phyloP scores from a whole-genome alignment of 139 green algal genomes.

The Eudorina sp. region DNA sequence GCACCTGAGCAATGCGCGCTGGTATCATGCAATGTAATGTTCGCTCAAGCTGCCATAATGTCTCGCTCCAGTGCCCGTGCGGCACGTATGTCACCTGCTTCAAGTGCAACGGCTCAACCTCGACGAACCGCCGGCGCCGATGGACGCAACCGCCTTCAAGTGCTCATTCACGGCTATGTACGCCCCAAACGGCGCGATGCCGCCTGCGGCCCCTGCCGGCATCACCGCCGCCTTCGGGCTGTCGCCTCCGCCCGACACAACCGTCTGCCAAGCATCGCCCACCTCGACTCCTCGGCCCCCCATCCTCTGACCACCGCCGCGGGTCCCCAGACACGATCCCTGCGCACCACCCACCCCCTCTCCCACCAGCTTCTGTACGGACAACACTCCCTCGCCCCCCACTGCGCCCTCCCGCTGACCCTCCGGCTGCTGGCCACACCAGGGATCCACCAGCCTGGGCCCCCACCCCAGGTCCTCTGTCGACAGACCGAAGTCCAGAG shows the following conservation, averaged over 20 bases:
- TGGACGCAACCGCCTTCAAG: neutral
- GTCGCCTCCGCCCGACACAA: neutral
- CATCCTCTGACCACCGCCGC: neutral
- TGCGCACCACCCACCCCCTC: neutral
- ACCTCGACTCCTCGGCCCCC: too few species aligned
- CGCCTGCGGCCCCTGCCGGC: neutral
- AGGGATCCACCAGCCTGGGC: neutral
- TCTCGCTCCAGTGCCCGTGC: too few species aligned
- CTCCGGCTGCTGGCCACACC: neutral
- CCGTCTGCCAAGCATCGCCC: neutral
- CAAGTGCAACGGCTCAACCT: conserved; percentile 32
- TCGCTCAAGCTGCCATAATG: too few species aligned
- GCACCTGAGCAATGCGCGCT: too few species aligned
- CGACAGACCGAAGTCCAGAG: neutral
- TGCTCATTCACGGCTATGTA: neutral
- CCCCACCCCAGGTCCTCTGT: neutral
- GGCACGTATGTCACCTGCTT: neutral
- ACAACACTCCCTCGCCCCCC: neutral
- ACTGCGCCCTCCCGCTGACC: neutral
- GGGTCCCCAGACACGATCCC: neutral
- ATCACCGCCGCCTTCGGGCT: neutral
- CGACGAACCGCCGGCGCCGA: neutral
- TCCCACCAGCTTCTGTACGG: neutral
- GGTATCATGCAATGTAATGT: too few species aligned
- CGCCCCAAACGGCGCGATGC: too few species aligned